These are phyloP conservation scores for Schizophyllum amplum DNA, from an alignment of 1,284 basidiomycete genomes.

Conservation along the genomic window DNA sequence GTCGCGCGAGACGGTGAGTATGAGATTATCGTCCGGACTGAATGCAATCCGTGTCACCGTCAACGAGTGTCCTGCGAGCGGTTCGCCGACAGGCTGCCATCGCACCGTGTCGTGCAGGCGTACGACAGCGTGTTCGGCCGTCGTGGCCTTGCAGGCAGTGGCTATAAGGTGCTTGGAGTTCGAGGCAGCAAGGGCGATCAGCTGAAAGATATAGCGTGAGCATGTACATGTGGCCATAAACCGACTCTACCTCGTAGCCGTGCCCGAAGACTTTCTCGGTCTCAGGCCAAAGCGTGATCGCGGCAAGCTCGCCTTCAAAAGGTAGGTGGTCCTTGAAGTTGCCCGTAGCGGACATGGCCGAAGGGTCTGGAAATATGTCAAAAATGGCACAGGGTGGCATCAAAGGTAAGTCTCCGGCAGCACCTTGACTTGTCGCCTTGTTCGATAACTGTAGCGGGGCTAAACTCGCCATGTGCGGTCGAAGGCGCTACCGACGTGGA, in stretches of 20 bases:
- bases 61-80: constrained; percentile 78
- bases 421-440: constrained; percentile 48
- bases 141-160: constrained; percentile 86
- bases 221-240: constrained; percentile 87
- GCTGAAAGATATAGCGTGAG: constrained; percentile 61
- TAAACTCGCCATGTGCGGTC: constrained; percentile 25
- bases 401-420: too few relatives aligned
- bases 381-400: too few relatives aligned
- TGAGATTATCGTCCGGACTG: constrained; percentile 70
- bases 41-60: constrained; percentile 90
- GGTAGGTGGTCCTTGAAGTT: constrained; percentile 41
- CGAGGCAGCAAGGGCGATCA: constrained; percentile 72
- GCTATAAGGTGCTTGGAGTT: constrained; percentile 69
- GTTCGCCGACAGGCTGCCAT: constrained; percentile 63
- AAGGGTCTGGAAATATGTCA: background rate
- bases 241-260: constrained; percentile 97
- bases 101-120: constrained; percentile 71
- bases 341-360: constrained; percentile 9
- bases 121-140: constrained; percentile 83
- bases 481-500: constrained; percentile 14
- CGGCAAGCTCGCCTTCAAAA: constrained; percentile 78
- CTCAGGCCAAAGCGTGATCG: constrained; percentile 93
- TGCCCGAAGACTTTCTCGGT: constrained; percentile 97
- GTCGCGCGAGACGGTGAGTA: constrained; percentile 88
- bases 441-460: constrained; percentile 29